Evolutionary conservation across 495 filamentous ascomycete genomes (phyloP), one percentile per base, ranked within the genome.

Genomic region (Hypoxylon lienhwacheense): DNA sequence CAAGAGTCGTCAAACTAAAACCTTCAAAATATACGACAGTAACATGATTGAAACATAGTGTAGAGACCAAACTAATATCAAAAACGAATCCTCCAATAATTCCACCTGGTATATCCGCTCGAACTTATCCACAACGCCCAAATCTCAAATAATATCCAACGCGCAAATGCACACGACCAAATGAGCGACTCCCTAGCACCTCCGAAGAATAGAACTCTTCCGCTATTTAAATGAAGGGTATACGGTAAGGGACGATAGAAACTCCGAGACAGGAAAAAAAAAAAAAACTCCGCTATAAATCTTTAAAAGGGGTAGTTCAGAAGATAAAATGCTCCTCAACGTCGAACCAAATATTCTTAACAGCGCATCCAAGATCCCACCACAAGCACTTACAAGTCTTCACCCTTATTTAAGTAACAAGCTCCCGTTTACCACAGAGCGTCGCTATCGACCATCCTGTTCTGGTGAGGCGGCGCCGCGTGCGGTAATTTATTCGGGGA

Each of bases 391-490:
- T 10, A 10, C 8, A 5, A 6, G 5, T 44, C 19, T 19, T 8
- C n/a, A 10, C 11, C 8, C 4, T 5, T n/a, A 4, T 5, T 19
- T n/a, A 3, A 7, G 19, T 1, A 36, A 24, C 15, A 24, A 12
- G 7, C 4, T n/a, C 6, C 16, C 12, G 5, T 22, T 64, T 25
- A 66, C 64, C 64, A 66, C 20, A 66, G 41, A 31, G 57, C 32
- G 1, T 66, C 61, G 28, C 43, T 59, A 5, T 66, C 55, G 0
- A 66, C 64, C 54, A 66, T 45, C 10, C 28, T 39, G 7, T 43
- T 56, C 17, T 51, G 55, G 3, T 34, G 46, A n/a, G 29, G 22
- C 6, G 50, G 40, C 17, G 33, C 20, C 15, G 19, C n/a, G n/a
- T n/a, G n/a, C n/a, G n/a, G n/a, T n/a, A n/a, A 7, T 8, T 53